Evolutionary conservation across 108 stramenopile species (phyloP).

Genomic region (Skeletonema grethae): DNA sequence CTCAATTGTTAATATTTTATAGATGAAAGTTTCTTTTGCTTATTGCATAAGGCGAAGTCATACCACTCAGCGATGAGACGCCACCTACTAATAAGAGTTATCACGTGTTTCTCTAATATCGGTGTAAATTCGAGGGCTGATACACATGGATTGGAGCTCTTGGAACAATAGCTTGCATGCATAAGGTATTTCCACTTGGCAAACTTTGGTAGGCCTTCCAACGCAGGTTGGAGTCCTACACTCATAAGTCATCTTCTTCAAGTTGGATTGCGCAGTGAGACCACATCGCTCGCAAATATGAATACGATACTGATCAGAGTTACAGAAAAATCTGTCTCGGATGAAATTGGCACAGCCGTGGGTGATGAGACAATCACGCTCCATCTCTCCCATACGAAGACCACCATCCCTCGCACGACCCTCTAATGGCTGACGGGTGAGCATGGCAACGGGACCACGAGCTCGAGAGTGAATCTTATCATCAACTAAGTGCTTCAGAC

Average conservation of each 20-base stretch:
- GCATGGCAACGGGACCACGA: slow-evolving; percentile 96
- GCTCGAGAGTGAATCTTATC: slow-evolving; percentile 99
- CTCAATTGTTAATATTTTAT: slow-evolving; percentile 10
- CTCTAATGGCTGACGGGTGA: slow-evolving; percentile 98
- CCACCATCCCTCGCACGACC: slow-evolving; percentile 98
- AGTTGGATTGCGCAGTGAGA: slow-evolving; percentile 93
- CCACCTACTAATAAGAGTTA: slow-evolving; percentile 49
- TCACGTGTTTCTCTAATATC: slow-evolving; percentile 60
- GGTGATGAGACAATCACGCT: slow-evolving; percentile 99
- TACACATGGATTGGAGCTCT: slow-evolving; percentile 97
- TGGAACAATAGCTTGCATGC: slow-evolving; percentile 99
- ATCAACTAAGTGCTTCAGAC: slow-evolving; percentile 99
- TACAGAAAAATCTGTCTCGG: slow-evolving; percentile 97
- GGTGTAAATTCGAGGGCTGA: slow-evolving; percentile 86
- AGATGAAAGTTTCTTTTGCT: slow-evolving; percentile 2
- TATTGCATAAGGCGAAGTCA: neutral
- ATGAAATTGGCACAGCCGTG: slow-evolving; percentile 99
- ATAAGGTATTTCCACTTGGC: slow-evolving; percentile 97
- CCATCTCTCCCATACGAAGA: slow-evolving; percentile 99
- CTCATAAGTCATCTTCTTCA: slow-evolving; percentile 97
- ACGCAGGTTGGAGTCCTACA: slow-evolving; percentile 88
- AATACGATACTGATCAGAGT: slow-evolving; percentile 97
- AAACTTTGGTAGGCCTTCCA: slow-evolving; percentile 79
- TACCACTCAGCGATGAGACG: too few relatives aligned
- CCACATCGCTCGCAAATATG: slow-evolving; percentile 98